Percentiles rank a stretch among this genome's conserved stretches.
Conservation (phyloP, 2,329 filamentous ascomycete species). For the Aspergillus pseudoglaucus region DNA sequence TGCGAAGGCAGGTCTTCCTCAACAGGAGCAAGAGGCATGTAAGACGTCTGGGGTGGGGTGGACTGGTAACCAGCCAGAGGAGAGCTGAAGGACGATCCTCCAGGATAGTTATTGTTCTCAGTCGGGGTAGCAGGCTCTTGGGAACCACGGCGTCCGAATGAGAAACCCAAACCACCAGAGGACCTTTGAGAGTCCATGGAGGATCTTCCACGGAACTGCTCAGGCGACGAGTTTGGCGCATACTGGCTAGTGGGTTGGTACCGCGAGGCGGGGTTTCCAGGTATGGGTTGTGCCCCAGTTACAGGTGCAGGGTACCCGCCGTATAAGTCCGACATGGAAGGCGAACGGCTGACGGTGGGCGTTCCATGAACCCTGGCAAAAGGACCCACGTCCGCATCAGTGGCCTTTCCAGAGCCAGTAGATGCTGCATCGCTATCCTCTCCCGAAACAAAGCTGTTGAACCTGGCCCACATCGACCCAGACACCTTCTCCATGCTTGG, state of each 20-base stretch:
- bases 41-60: constrained; percentile 32
- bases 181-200: constrained; percentile 45
- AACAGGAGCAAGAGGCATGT: constrained; percentile 35
- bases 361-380: constrained; percentile 76
- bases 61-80: constrained; percentile 29
- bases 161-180: constrained; percentile 15
- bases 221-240: constrained; percentile 46
- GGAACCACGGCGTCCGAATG: constrained; percentile 28
- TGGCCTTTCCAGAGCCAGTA: constrained; percentile 51
- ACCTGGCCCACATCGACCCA: constrained; percentile 80
- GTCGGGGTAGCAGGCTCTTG: constrained; percentile 31
- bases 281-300: constrained; percentile 26
- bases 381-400: constrained; percentile 60
- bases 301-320: constrained; percentile 46
- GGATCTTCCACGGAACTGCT: constrained; percentile 44
- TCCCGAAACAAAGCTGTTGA: constrained; percentile 93
- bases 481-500: constrained; percentile 95
- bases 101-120: constrained; percentile 28
- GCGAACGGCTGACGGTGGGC: constrained; percentile 66
- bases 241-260: constrained; percentile 41
- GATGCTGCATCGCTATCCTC: constrained; percentile 68
- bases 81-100: constrained; percentile 24
- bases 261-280: constrained; percentile 30
- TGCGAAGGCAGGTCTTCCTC: constrained; percentile 29
- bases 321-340: constrained; percentile 71